A percentile compares a stretch with the other conserved stretches of the same genome.
Evolutionary conservation across 1,284 basidiomycete species (phyloP).

Genomic region (Abortiporus biennis): DNA sequence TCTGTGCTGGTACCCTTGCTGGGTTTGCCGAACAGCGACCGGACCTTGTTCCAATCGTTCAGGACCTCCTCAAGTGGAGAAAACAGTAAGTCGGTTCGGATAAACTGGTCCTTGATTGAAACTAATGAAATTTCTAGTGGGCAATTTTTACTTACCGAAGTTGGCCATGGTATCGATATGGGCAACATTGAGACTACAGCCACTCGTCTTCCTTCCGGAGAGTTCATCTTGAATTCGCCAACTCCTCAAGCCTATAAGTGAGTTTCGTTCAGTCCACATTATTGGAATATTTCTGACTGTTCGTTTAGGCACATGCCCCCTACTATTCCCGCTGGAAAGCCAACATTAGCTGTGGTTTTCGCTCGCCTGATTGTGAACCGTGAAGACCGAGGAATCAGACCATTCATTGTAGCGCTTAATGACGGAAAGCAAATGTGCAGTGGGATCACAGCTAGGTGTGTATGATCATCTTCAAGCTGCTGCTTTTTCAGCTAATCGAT

Average conservation of each 20-base stretch:
- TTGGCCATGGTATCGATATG: constrained; percentile 38
- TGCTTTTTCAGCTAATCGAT: not conserved
- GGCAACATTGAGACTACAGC: constrained; percentile 35
- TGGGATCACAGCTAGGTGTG: constrained; percentile 26
- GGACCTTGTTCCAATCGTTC: constrained; percentile 26
- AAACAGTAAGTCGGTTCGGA: no score
- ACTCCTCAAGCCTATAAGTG: constrained; percentile 31
- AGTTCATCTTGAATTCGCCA: constrained; percentile 32
- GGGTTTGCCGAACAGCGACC: constrained; percentile 24
- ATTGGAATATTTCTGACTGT: no score
- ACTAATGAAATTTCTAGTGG: constrained; percentile 28
- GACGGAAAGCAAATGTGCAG: constrained; percentile 27
- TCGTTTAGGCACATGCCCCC: constrained; percentile 38
- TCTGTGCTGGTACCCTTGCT: constrained; percentile 36
- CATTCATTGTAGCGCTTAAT: constrained; percentile 28
- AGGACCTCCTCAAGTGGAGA: no score
- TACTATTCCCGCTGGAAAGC: constrained; percentile 28
- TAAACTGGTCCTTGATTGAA: no score
- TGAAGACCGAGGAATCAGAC: constrained; percentile 26
- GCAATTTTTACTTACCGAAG: constrained; percentile 36
- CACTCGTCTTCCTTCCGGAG: constrained; percentile 25
- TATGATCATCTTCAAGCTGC: not conserved
- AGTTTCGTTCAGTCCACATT: no score
- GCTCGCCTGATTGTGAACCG: constrained; percentile 27
- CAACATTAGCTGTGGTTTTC: constrained; percentile 29